Evolutionary conservation across 2,329 filamentous ascomycete genomes (phyloP).

Genomic region (Nemania serpens): DNA sequence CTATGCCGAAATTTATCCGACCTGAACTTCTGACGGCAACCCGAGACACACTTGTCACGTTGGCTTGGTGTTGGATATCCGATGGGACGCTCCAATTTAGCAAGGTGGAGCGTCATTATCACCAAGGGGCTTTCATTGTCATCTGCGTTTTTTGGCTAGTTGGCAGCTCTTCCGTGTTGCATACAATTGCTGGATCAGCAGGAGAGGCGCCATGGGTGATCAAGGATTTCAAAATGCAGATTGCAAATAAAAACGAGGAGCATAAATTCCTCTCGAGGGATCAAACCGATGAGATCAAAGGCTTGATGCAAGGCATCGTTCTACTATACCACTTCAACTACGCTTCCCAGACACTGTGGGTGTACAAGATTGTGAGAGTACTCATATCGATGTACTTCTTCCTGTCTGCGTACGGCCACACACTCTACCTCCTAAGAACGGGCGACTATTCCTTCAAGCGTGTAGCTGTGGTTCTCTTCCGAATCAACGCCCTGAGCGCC

Average conservation of each 20-base stretch:
- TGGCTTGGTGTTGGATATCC: slow-evolving; percentile 54
- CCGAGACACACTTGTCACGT: slow-evolving; percentile 27
- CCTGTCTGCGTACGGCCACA: slow-evolving; percentile 65
- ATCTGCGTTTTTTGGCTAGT: slow-evolving; percentile 38
- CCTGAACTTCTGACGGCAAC: slow-evolving; percentile 29
- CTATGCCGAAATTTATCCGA: slow-evolving; percentile 25
- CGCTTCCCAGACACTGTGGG: slow-evolving; percentile 53
- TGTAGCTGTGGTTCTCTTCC: slow-evolving; percentile 57
- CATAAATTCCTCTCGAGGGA: slow-evolving; percentile 55
- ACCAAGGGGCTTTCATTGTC: slow-evolving; percentile 35
- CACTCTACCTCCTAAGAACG: slow-evolving; percentile 60
- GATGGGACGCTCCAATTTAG: slow-evolving; percentile 60
- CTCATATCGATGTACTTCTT: slow-evolving; percentile 64
- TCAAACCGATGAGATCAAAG: slow-evolving; percentile 69
- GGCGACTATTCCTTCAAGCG: slow-evolving; percentile 61
- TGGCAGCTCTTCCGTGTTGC: slow-evolving; percentile 28
- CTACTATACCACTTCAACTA: slow-evolving; percentile 63
- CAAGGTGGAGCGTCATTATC: slow-evolving; percentile 55
- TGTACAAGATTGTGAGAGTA: slow-evolving; percentile 60
- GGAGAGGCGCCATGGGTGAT: slow-evolving; percentile 17
- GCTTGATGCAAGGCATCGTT: slow-evolving; percentile 64
- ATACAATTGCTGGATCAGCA: slow-evolving; percentile 17
- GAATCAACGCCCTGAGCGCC: slow-evolving; percentile 61
- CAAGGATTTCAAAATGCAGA: slow-evolving; percentile 24
- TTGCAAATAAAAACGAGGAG: slow-evolving; percentile 29